Conservation (phyloP, 176 grass and related monocot genomes). For the Tillandsia leiboldiana region DNA sequence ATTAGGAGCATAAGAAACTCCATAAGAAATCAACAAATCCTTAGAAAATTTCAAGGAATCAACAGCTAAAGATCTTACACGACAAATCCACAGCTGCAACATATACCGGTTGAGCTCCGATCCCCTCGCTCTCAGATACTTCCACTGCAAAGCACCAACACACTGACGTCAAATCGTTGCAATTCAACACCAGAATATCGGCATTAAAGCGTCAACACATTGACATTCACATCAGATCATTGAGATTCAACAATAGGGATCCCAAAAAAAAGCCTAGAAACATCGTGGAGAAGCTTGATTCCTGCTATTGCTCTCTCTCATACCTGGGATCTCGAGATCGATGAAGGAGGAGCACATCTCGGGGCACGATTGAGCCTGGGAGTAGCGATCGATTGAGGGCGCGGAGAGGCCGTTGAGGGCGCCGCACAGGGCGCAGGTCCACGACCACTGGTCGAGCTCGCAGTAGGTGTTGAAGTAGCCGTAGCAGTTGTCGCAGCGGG, state of each 20-base stretch:
- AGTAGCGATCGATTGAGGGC: slow-evolving; percentile 37
- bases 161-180: not conserved
- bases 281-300: not conserved
- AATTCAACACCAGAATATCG: slow-evolving; percentile 19
- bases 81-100: slow-evolving; percentile 84
- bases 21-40: not conserved
- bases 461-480: slow-evolving; percentile 62
- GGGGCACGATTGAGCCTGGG: slow-evolving; percentile 38
- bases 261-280: not conserved
- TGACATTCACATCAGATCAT: too few species aligned
- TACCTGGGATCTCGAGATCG: slow-evolving; percentile 76
- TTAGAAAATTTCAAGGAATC: not conserved
- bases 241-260: not conserved
- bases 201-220: slow-evolving; percentile 24
- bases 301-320: not conserved
- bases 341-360: slow-evolving; percentile 72
- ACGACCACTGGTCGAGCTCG: slow-evolving; percentile 81
- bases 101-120: slow-evolving; percentile 71
- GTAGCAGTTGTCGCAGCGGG: slow-evolving; percentile 89
- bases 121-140: slow-evolving; percentile 30
- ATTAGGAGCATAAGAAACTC: too few species aligned
- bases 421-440: slow-evolving; percentile 73
- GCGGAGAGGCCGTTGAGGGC: slow-evolving; percentile 57
- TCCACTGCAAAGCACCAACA: slow-evolving; percentile 37
- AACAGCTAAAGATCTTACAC: slow-evolving; percentile 40